Conservation (phyloP, 345 rosid genomes). For the Cardiospermum halicacabum region DNA sequence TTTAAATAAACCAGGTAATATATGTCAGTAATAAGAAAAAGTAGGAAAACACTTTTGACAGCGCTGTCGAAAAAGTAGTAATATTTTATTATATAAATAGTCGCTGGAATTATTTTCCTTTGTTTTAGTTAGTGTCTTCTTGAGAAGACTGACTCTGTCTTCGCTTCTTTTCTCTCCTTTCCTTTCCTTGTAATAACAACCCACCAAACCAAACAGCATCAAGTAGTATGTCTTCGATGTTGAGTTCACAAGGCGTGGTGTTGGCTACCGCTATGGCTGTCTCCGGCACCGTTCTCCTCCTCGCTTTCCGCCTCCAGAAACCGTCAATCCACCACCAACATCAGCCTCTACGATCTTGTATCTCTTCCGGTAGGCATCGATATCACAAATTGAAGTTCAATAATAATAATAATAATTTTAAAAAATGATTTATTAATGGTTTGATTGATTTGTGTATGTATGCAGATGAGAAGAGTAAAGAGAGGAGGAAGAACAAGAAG, state of each 20-base stretch:
- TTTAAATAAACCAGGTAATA: too few species aligned
- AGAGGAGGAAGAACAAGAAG: constrained; percentile 25
- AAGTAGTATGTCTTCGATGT: constrained; percentile 53
- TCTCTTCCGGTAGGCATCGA: constrained; percentile 39
- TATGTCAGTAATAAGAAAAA: too few species aligned
- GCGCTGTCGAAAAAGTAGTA: too few species aligned
- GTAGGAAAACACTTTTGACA: too few species aligned
- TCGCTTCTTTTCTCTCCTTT: too few species aligned
- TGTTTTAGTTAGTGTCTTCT: too few species aligned
- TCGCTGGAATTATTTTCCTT: too few species aligned
- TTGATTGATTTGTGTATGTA: neutral
- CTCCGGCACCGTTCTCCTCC: constrained; percentile 69
- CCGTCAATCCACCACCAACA: constrained; percentile 22
- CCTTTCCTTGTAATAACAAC: too few species aligned
- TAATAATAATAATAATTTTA: neutral
- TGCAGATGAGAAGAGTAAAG: constrained; percentile 32
- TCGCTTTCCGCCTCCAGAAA: constrained; percentile 63
- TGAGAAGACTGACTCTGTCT: too few species aligned
- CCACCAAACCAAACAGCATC: too few species aligned
- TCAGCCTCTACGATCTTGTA: constrained; percentile 41
- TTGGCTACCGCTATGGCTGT: constrained; percentile 78
- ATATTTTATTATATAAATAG: too few species aligned
- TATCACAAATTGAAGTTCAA: too few species aligned
- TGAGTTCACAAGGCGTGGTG: constrained; percentile 55
- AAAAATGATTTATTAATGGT: neutral